Percentiles rank a stretch among this genome's conserved stretches.
Evolutionary conservation across 2,329 filamentous ascomycete species (phyloP).

Genomic region (Paecilomyces sp.): DNA sequence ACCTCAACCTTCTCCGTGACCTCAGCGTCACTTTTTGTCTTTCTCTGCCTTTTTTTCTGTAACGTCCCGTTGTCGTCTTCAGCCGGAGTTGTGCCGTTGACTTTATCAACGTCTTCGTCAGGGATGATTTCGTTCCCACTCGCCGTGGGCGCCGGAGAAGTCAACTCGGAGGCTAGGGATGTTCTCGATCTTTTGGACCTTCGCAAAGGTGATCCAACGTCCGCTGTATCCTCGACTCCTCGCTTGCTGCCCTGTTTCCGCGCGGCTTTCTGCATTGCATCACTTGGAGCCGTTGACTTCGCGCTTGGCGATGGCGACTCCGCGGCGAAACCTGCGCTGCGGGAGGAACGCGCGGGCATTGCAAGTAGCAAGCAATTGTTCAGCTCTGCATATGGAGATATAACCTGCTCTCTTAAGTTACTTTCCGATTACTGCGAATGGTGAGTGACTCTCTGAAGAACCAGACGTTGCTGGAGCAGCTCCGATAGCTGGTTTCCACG

Average conservation of each 20-base stretch:
- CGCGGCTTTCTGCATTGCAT: neutral
- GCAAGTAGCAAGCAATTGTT: neutral
- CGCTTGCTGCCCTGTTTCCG: constrained; percentile 3
- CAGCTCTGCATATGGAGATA: neutral
- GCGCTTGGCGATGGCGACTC: neutral
- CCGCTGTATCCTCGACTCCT: neutral
- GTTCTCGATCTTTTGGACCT: constrained; percentile 6
- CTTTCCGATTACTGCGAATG: neutral
- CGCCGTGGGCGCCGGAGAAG: constrained; percentile 5
- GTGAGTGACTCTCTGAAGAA: neutral
- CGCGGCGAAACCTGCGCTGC: neutral
- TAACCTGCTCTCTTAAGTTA: neutral
- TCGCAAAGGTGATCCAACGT: constrained; percentile 2
- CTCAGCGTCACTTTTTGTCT: neutral
- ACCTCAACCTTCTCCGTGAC: constrained; percentile 11
- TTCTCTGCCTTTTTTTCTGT: constrained; percentile 3
- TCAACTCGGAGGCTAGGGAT: neutral
- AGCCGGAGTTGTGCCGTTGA: constrained; percentile 15
- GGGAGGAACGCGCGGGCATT: constrained; percentile 4
- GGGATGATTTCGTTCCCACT: constrained; percentile 19
- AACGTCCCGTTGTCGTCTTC: constrained; percentile 23
- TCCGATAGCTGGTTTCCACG: neutral
- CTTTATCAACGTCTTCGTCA: constrained; percentile 12
- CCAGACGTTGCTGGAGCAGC: neutral
- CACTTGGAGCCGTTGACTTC: neutral